Evolutionary conservation across 192 early-diverging fungal species (phyloP), one percentile per base, ranked within the genome.

Genomic region (Physocladia obscura): DNA sequence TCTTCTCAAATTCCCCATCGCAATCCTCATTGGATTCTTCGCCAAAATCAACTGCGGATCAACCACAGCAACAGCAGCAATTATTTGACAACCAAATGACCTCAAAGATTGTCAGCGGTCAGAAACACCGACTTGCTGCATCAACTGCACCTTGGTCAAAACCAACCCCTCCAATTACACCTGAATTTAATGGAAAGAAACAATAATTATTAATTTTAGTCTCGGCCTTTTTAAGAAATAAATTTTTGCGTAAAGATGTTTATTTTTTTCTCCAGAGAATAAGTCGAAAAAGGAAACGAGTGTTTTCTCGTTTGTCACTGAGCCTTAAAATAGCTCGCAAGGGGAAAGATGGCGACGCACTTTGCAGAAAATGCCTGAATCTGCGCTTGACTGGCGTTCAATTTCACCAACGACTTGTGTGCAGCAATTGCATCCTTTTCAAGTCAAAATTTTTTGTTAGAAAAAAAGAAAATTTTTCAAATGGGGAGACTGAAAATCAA

Each of bases 271-370:
- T n/a, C n/a, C n/a, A n/a, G n/a, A n/a, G n/a, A n/a, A n/a, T n/a
- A n/a, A n/a, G n/a, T 13, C 8, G 40, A 44, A 44, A 44, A 8
- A 44, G n/a, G 40, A n/a, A 44, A 44, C 40, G 40, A 44, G 11
- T 44, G n/a, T 44, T 44, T 44, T 8, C 40, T 54, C 51, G 6
- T 54, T 11, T 54, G 15, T 65, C 22, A 56, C 32, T 44, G 22
- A 15, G 52, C 39, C 47, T 31, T 30, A 40, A 78, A 78, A 49
- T 74, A 78, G 17, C 57, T 67, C 4, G 72, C 24, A 11, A 56
- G 11, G 3, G 77, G 73, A 59, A 67, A 78, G 4, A 29, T 27
- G 15, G 11, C 37, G 3, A 62, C 24, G 26, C 55, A 60, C 13
- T 47, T 61, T 34, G 34, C 44, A 19, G 48, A 49, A 64, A 74